Evolutionary conservation across 208 protist species (phyloP).

Genomic region (Willaertia magna): DNA sequence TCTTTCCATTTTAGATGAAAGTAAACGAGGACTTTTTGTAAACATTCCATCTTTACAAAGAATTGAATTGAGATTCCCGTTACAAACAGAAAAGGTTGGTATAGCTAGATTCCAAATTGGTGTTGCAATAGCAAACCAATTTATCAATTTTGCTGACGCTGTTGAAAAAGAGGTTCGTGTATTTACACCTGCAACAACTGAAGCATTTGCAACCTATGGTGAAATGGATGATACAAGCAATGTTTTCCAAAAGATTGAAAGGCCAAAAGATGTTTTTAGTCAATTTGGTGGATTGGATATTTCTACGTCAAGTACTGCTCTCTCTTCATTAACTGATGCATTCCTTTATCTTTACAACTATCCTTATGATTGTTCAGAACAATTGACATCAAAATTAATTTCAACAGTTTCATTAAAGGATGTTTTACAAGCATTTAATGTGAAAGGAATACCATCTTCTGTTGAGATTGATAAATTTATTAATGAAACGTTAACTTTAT

Average conservation of each 20-base stretch:
- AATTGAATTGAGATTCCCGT: neutral
- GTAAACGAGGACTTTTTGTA: neutral
- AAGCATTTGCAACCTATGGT: slow-evolving; percentile 23
- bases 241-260: neutral
- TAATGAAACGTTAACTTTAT: neutral
- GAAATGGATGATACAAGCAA: neutral
- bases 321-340: slow-evolving; percentile 17
- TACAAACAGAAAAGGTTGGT: neutral
- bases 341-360: slow-evolving; percentile 21
- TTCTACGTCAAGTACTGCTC: neutral
- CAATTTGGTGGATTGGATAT: slow-evolving; percentile 20
- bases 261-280: slow-evolving; percentile 2
- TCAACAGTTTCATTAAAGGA: neutral
- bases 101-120: slow-evolving; percentile 13
- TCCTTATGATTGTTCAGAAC: slow-evolving; percentile 15
- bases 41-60: neutral
- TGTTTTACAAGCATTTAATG: neutral
- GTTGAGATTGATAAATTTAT: neutral
- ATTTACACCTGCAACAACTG: slow-evolving; percentile 12
- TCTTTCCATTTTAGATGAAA: neutral
- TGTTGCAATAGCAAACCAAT: neutral
- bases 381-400: neutral
- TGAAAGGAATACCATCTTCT: neutral
- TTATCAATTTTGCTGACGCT: neutral
- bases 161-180: slow-evolving; percentile 4